These are phyloP conservation scores for Lophium mytilinum DNA, from an alignment of 495 filamentous ascomycete genomes.

Conservation along the genomic window DNA sequence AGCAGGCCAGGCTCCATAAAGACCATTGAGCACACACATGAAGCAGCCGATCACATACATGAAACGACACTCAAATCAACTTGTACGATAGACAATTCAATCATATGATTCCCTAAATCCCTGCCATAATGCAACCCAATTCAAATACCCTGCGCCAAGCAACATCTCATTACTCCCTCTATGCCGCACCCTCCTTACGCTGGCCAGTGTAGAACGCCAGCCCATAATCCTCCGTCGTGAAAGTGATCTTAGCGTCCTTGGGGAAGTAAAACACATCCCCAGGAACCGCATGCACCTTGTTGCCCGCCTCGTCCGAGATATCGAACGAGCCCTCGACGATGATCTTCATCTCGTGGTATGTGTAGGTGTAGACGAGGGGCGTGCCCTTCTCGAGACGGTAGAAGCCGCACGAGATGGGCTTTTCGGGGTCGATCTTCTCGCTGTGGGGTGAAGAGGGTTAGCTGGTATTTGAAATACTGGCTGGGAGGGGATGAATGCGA, in stretches of 20 bases:
- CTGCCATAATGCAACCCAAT: no score
- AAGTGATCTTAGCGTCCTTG: conserved; percentile 70
- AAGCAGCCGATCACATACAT: no score
- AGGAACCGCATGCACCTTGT: conserved; percentile 56
- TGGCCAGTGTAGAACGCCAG: conserved; percentile 55
- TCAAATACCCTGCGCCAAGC: no score
- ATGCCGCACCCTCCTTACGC: conserved; percentile 31
- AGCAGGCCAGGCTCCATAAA: no score
- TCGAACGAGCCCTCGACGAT: conserved; percentile 70
- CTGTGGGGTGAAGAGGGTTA: conserved; percentile 26
- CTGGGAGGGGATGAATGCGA: neutral
- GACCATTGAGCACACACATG: no score
- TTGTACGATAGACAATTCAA: no score
- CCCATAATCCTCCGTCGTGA: conserved; percentile 61
- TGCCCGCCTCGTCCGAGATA: conserved; percentile 62
- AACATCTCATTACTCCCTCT: neutral
- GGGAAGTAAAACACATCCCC: conserved; percentile 76
- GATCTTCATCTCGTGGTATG: conserved; percentile 75
- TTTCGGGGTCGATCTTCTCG: conserved; percentile 49
- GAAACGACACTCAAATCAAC: no score
- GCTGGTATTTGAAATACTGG: conserved; percentile 1
- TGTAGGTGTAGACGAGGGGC: conserved; percentile 65
- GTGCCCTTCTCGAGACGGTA: conserved; percentile 70
- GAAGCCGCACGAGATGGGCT: conserved; percentile 61
- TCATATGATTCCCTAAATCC: no score